Evolutionary conservation across 2,329 filamentous ascomycete species (phyloP), one percentile per base, ranked within the genome.

Genomic region (Aspergillus caelatus): DNA sequence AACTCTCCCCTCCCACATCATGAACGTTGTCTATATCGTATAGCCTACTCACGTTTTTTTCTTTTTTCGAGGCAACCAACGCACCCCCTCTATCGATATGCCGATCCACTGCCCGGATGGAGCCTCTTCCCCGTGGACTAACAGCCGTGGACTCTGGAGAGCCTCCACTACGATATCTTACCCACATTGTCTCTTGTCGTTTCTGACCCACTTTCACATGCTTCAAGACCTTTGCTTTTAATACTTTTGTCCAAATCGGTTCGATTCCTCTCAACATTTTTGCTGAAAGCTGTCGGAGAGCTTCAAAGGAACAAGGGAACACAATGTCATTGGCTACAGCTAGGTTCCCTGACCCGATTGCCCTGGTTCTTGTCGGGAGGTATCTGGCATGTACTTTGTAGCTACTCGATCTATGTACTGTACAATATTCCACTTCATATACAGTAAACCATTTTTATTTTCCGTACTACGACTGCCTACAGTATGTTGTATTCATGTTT

Each of bases 161-260:
- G 14, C 26, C 52, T 55, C 52, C 52, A 55, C 52, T 21, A 6
- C 34, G 34, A 36, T 36, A 36, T 36, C 34, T 36, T 36, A 36
- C 34, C 34, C 30, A 10, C 50, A 21, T n/a, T 30, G 16, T 52
- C 48, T 28, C 23, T 52, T 52, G 16, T 23, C 48, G 48, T 1
- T n/a, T 30, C 19, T 54, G 52, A 39, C 52, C 52, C 52, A 55
- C 52, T 55, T 36, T 55, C 52, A 55, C 52, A 55, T 55, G 52
- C 32, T 8, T 54, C n/a, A n/a, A 50, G 46, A 11, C 23, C 1
- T 11, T 54, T 14, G 19, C n/a, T 36, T 32, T 16, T 26, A 23
- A 39, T 23, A 26, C 52, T 55, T 14, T 28, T 36, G 21, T 55
- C 52, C 52, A 55, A 55, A 55, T 55, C 23, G 32, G 52, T 55